Percentiles rank a stretch among this genome's conserved stretches.
phyloP scores from a whole-genome alignment of 2,329 filamentous ascomycete genomes.

The Alternaria novae-zelandiae region DNA sequence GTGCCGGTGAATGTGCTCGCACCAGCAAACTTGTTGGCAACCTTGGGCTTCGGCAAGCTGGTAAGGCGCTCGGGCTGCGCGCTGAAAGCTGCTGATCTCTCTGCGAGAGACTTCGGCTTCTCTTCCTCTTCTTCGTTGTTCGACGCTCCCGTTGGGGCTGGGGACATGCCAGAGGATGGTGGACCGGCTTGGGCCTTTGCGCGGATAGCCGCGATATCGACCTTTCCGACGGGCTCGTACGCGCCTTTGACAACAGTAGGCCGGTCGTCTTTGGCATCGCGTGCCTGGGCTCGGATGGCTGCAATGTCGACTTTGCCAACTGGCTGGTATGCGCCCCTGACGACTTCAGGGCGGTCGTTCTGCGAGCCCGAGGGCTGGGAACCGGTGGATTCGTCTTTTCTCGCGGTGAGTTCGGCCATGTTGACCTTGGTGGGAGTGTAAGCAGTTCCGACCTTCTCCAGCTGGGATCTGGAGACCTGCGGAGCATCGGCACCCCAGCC shows the following conservation, averaged over 20 bases:
- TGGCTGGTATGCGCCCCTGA: conserved; percentile 88
- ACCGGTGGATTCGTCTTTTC: conserved; percentile 71
- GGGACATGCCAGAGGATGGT: conserved; percentile 46
- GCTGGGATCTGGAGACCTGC: conserved; percentile 81
- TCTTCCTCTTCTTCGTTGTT: conserved; percentile 53
- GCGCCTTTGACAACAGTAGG: conserved; percentile 87
- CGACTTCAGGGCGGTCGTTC: conserved; percentile 64
- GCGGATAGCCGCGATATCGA: conserved; percentile 93
- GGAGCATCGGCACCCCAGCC: conserved; percentile 96
- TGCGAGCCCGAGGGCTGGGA: conserved; percentile 61
- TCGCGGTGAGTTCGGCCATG: conserved; percentile 81
- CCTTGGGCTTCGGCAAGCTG: conserved; percentile 90
- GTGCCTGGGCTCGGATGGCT: conserved; percentile 78
- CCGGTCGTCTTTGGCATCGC: conserved; percentile 72
- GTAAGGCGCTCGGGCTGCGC: conserved; percentile 79
- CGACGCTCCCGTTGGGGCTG: conserved; percentile 52
- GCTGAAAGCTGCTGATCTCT: conserved; percentile 75
- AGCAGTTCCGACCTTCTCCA: conserved; percentile 90
- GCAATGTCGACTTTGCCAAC: conserved; percentile 98
- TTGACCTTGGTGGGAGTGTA: conserved; percentile 97
- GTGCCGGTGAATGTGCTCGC: conserved; percentile 80
- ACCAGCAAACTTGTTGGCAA: conserved; percentile 84
- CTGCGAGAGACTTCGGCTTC: conserved; percentile 69
- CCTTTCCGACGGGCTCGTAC: conserved; percentile 94
- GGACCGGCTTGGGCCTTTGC: conserved; percentile 71